Percentiles rank a stretch among this genome's conserved stretches.
These are phyloP conservation scores for Murraya paniculata DNA, from an alignment of 345 rosid genomes.

Conservation along the genomic window DNA sequence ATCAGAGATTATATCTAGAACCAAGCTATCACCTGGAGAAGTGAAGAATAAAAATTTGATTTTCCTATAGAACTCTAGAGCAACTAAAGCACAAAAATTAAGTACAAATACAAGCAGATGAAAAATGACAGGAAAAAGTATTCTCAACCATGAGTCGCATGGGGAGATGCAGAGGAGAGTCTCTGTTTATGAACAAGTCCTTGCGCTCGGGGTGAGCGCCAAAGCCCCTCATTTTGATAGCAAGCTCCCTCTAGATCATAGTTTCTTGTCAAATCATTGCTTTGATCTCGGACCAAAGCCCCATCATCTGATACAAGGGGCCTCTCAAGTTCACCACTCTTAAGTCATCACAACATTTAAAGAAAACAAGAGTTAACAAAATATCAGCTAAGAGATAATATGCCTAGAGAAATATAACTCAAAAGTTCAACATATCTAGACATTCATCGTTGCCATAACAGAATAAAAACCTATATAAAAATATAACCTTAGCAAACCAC, in stretches of 20 bases:
- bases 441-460: not conserved
- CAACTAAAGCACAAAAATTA: conserved; percentile 15
- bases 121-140: conserved; percentile 10
- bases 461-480: not conserved
- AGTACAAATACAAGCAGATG: not conserved
- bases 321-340: conserved; percentile 69
- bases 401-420: not conserved
- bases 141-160: conserved; percentile 40
- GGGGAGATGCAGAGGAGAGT: conserved; percentile 50
- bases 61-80: not conserved
- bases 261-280: conserved; percentile 50
- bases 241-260: conserved; percentile 72
- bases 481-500: not conserved
- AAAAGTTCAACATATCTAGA: not conserved
- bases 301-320: conserved; percentile 65
- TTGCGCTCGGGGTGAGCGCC: conserved; percentile 42
- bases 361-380: not conserved
- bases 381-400: not conserved
- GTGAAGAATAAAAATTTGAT: conserved; percentile 7
- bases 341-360: conserved; percentile 9
- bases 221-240: conserved; percentile 56
- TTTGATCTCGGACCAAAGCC: conserved; percentile 37
- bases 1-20: conserved; percentile 60
- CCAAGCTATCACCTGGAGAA: conserved; percentile 60
- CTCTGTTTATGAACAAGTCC: conserved; percentile 72